A percentile compares a stretch with the other conserved stretches of the same genome.
Evolutionary conservation across 2,329 filamentous ascomycete species (phyloP).

Genomic region (Emergomyces pasteurianus): DNA sequence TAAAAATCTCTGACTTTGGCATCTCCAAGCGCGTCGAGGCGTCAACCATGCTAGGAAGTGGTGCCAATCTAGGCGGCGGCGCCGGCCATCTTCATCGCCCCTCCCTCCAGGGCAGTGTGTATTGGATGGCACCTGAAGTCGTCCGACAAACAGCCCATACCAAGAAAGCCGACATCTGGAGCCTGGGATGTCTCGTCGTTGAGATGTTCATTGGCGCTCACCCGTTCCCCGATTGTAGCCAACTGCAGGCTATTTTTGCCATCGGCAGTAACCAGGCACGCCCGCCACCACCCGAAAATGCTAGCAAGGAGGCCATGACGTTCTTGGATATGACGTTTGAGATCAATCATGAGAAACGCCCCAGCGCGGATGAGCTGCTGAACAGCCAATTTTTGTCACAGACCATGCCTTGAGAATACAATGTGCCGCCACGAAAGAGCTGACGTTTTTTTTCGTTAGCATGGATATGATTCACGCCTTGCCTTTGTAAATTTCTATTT

Average conservation of each 20-base stretch:
- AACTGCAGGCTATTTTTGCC: constrained; percentile 97
- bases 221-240: constrained; percentile 92
- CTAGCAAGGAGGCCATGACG: constrained; percentile 67
- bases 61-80: constrained; percentile 24
- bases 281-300: constrained; percentile 77
- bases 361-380: constrained; percentile 83
- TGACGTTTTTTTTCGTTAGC: not conserved
- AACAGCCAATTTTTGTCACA: constrained; percentile 66
- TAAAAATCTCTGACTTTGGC: constrained; percentile 98
- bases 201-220: constrained; percentile 99
- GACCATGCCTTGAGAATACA: constrained; percentile 43
- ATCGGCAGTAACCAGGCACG: constrained; percentile 81
- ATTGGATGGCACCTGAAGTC: constrained; percentile 99
- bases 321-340: constrained; percentile 90
- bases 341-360: constrained; percentile 83
- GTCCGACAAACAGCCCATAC: constrained; percentile 97
- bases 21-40: constrained; percentile 97
- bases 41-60: constrained; percentile 57
- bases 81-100: constrained; percentile 40
- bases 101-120: constrained; percentile 91
- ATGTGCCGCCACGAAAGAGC: not conserved
- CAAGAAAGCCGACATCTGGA: constrained; percentile 98
- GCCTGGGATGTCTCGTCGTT: constrained; percentile 86
- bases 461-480: not conserved
- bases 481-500: not conserved